These are phyloP conservation scores for Cytospora leucostoma DNA, from an alignment of 2,329 filamentous ascomycete species.

Conservation along the genomic window DNA sequence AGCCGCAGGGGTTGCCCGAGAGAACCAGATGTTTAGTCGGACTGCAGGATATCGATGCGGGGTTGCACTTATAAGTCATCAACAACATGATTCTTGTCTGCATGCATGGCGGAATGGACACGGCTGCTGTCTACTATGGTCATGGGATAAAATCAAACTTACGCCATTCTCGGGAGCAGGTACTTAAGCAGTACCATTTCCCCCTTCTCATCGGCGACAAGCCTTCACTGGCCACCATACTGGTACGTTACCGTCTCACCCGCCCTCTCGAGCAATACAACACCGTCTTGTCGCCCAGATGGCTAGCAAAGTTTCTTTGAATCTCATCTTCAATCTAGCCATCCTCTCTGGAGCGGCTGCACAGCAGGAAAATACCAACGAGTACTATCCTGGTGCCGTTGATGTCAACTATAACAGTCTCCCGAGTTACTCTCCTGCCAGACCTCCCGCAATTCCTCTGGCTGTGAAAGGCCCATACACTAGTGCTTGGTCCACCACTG, in stretches of 20 bases:
- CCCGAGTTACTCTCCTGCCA: slow-evolving; percentile 35
- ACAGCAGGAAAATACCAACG: not conserved
- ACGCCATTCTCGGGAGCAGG: not conserved
- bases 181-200: not conserved
- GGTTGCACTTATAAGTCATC: not conserved
- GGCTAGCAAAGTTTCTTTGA: not conserved
- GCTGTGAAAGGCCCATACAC: slow-evolving; percentile 57
- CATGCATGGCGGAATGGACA: not conserved
- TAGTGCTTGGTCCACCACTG: slow-evolving; percentile 59
- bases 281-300: not conserved
- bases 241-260: not conserved
- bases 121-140: not conserved
- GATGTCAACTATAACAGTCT: slow-evolving; percentile 21
- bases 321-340: not conserved
- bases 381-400: slow-evolving; percentile 2
- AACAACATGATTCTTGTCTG: not conserved
- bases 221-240: not conserved
- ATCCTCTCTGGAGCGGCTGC: not conserved
- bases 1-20: not conserved
- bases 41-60: not conserved
- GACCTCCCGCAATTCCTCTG: slow-evolving; percentile 45
- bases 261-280: not conserved
- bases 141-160: not conserved
- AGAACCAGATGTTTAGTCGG: not conserved
- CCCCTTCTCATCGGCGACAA: not conserved